phyloP scores from a whole-genome alignment of 495 filamentous ascomycete species.

The Penicillium manginii region DNA sequence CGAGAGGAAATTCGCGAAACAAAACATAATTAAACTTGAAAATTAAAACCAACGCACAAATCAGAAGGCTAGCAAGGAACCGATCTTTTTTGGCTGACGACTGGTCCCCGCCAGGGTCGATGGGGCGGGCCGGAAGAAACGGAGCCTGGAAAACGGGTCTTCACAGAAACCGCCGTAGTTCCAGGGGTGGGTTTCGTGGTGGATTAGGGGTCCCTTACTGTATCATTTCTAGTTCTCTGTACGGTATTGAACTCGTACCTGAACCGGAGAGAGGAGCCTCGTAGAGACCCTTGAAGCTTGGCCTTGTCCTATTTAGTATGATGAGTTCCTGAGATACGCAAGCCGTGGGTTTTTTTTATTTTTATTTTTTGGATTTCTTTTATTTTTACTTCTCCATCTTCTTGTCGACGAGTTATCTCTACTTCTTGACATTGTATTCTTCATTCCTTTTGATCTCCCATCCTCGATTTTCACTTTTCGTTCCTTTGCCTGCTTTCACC shows the following conservation, averaged over 20 bases:
- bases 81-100: constrained; percentile 20
- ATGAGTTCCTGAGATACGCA: constrained; percentile 21
- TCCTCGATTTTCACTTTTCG: neutral
- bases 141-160: constrained; percentile 35
- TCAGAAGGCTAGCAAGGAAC: constrained; percentile 8
- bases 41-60: neutral
- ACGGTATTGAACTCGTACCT: constrained; percentile 10
- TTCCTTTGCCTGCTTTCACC: constrained; percentile 10
- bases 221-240: constrained; percentile 9
- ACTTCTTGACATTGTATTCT: constrained; percentile 8
- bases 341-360: constrained; percentile 4
- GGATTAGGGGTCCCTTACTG: constrained; percentile 21
- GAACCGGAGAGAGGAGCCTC: constrained; percentile 22
- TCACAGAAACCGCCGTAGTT: constrained; percentile 27
- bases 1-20: neutral
- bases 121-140: constrained; percentile 31
- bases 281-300: constrained; percentile 38
- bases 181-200: constrained; percentile 25
- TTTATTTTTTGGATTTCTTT: constrained; percentile 11
- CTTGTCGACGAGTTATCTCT: constrained; percentile 5
- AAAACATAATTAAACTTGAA: neutral
- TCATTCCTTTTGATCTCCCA: constrained; percentile 10
- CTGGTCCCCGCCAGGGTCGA: constrained; percentile 23
- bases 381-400: constrained; percentile 13
- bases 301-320: constrained; percentile 31